Conservation (phyloP, 1,284 basidiomycete species). For the Pascua sp. region DNA sequence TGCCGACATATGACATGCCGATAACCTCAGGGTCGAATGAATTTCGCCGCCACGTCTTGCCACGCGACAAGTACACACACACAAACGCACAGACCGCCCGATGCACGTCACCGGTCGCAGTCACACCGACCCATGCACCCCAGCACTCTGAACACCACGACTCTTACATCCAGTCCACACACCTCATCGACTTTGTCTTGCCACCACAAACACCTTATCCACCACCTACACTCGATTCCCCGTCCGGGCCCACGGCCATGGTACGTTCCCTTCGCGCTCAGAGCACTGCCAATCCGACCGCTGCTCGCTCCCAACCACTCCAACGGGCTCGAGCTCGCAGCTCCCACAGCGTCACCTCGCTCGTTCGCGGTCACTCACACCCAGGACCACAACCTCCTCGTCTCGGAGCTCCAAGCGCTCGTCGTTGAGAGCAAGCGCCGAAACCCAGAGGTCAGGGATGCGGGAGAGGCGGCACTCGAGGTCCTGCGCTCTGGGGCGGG, state of each 20-base stretch:
- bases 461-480: constrained; percentile 77
- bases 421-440: constrained; percentile 75
- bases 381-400: constrained; percentile 48
- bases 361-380: not conserved
- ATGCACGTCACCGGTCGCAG: too few relatives aligned
- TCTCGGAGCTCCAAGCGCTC: constrained; percentile 59
- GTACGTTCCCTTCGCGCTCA: not conserved
- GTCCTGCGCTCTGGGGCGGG: constrained; percentile 68
- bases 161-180: too few relatives aligned
- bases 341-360: not conserved
- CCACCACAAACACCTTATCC: too few relatives aligned
- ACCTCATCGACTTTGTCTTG: too few relatives aligned
- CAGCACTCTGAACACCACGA: too few relatives aligned
- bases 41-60: too few relatives aligned
- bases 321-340: not conserved
- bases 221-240: too few relatives aligned
- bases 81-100: too few relatives aligned
- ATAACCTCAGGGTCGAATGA: too few relatives aligned
- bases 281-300: not conserved
- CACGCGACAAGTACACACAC: too few relatives aligned
- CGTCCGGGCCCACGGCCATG: constrained; percentile 1
- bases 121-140: too few relatives aligned
- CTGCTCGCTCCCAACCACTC: not conserved
- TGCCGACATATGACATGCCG: too few relatives aligned
- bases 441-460: constrained; percentile 78